Evolutionary conservation across 495 filamentous ascomycete species (phyloP).

Genomic region (Podospora pseudocomata): DNA sequence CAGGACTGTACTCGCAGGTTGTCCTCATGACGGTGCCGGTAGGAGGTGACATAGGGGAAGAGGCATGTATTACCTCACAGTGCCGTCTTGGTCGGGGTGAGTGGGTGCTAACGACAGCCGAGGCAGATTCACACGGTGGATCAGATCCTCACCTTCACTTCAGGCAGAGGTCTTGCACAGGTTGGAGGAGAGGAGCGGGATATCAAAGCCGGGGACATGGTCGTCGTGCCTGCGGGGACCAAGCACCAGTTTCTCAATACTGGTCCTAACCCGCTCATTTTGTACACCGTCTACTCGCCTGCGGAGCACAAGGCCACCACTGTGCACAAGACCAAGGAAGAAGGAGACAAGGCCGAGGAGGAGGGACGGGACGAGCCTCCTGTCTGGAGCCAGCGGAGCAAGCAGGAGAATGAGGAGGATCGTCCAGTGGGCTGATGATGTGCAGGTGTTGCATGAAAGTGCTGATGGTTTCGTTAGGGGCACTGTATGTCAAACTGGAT

Average conservation of each 20-base stretch:
- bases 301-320: slow-evolving; percentile 56
- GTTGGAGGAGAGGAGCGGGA: slow-evolving; percentile 57
- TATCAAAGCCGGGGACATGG: slow-evolving; percentile 56
- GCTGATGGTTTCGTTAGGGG: background rate
- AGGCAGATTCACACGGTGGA: slow-evolving; percentile 51
- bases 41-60: slow-evolving; percentile 62
- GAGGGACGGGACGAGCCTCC: slow-evolving; percentile 59
- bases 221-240: slow-evolving; percentile 62
- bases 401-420: slow-evolving; percentile 55
- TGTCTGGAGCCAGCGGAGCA: slow-evolving; percentile 52
- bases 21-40: slow-evolving; percentile 63
- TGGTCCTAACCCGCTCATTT: slow-evolving; percentile 49
- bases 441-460: background rate
- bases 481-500: too few species aligned
- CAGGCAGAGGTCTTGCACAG: slow-evolving; percentile 53
- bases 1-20: slow-evolving; percentile 58
- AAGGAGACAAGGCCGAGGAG: slow-evolving; percentile 59
- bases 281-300: slow-evolving; percentile 61
- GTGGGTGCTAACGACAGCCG: slow-evolving; percentile 24
- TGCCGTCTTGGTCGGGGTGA: background rate
- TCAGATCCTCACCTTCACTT: slow-evolving; percentile 62
- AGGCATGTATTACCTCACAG: slow-evolving; percentile 38
- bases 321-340: slow-evolving; percentile 59
- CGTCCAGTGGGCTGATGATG: slow-evolving; percentile 42
- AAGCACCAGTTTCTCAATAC: slow-evolving; percentile 66